phyloP scores from a whole-genome alignment of 208 protist species.

The Leishmania braziliensis region DNA sequence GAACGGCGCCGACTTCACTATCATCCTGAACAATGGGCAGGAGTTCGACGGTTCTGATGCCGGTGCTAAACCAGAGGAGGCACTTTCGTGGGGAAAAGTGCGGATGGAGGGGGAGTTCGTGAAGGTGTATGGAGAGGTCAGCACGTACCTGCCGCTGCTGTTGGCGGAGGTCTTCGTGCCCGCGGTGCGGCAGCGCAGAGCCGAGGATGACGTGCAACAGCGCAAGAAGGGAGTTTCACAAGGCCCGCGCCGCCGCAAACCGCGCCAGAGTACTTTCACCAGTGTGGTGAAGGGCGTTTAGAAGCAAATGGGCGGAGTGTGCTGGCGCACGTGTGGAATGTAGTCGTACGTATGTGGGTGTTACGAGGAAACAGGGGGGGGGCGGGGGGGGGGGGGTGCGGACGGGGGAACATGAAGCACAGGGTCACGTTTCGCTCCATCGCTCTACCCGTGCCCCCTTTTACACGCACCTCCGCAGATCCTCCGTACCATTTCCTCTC shows the following conservation, averaged over 20 bases:
- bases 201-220: not conserved
- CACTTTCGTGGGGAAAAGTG: conserved; percentile 99
- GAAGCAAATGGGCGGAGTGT: not conserved
- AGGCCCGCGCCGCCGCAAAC: not conserved
- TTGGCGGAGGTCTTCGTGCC: conserved; percentile 95
- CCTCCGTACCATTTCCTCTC: not conserved
- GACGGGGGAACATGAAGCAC: not conserved
- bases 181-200: conserved; percentile 41
- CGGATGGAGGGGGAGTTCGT: conserved; percentile 94
- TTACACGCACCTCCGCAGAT: not conserved
- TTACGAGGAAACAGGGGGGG: not conserved
- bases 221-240: not conserved
- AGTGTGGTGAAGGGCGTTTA: not conserved
- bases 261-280: not conserved
- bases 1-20: conserved; percentile 98
- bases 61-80: conserved; percentile 98
- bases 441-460: not conserved
- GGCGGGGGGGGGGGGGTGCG: not conserved
- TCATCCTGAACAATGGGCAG: conserved; percentile 98
- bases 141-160: conserved; percentile 97
- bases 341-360: not conserved
- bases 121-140: conserved; percentile 98
- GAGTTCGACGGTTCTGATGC: conserved; percentile 99
- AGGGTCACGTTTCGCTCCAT: not conserved
- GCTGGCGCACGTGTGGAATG: not conserved